These are phyloP conservation scores for Pyrus communis DNA, from an alignment of 306 rosid species.

Conservation along the genomic window DNA sequence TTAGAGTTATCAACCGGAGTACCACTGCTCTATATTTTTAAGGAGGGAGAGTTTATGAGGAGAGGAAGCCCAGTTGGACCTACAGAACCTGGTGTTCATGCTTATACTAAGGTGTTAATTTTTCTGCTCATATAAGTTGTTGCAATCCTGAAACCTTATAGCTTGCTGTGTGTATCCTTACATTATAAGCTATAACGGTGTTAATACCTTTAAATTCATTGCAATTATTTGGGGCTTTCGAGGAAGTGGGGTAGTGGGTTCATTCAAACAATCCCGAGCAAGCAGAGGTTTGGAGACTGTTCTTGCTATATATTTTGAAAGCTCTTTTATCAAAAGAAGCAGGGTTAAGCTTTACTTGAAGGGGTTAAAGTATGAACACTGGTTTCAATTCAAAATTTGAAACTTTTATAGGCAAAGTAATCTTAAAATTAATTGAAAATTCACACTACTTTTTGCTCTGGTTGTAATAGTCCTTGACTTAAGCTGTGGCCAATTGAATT, in stretches of 20 bases:
- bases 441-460: background rate
- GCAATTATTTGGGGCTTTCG: background rate
- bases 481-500: no score
- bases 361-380: background rate
- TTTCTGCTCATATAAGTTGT: background rate
- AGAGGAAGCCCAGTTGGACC: conserved; percentile 78
- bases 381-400: background rate
- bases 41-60: conserved; percentile 56
- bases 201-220: background rate
- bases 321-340: no score
- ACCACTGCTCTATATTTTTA: conserved; percentile 68
- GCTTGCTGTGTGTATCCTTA: background rate
- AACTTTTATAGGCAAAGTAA: background rate
- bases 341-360: no score
- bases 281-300: background rate
- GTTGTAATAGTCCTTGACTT: no score
- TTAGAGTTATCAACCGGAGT: conserved; percentile 72
- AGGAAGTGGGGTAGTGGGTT: background rate
- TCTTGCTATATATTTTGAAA: background rate
- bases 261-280: background rate
- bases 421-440: background rate
- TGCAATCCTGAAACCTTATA: background rate
- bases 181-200: no score
- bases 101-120: conserved; percentile 53
- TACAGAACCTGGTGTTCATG: conserved; percentile 69